phyloP scores from a whole-genome alignment of 78 protist species.

The Mantamonas sphyraenae region DNA sequence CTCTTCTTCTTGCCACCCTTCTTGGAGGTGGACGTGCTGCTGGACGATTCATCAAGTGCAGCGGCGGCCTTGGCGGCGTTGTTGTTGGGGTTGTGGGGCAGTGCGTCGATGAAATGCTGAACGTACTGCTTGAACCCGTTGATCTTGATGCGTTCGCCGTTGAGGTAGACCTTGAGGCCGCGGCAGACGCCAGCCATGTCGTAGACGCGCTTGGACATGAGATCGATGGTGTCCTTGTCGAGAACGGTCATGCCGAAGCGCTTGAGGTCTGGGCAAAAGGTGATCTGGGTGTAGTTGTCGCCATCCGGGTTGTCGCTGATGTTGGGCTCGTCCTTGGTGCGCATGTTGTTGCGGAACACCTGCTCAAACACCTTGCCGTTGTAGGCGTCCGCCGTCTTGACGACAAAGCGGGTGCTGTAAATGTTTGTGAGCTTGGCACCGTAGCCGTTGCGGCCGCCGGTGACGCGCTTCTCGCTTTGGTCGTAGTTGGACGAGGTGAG shows the following conservation, averaged over 20 bases:
- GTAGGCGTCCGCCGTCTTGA: slow-evolving; percentile 58
- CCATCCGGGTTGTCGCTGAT: neutral
- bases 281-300: slow-evolving; percentile 52
- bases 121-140: slow-evolving; percentile 62
- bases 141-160: slow-evolving; percentile 8
- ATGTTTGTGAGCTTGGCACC: slow-evolving; percentile 99
- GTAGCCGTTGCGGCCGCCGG: slow-evolving; percentile 93
- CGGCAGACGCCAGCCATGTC: slow-evolving; percentile 85
- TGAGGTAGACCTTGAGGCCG: slow-evolving; percentile 22
- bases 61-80: too few species aligned
- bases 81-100: neutral
- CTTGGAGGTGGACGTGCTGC: too few species aligned
- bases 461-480: slow-evolving; percentile 52
- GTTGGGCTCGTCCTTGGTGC: neutral
- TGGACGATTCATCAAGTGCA: too few species aligned
- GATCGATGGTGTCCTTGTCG: slow-evolving; percentile 66
- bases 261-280: slow-evolving; percentile 53
- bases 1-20: neutral
- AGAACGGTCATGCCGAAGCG: slow-evolving; percentile 62
- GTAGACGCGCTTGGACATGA: slow-evolving; percentile 68
- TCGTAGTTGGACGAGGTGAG: slow-evolving; percentile 77
- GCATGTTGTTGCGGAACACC: slow-evolving; percentile 62
- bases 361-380: neutral
- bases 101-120: slow-evolving; percentile 23
- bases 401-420: slow-evolving; percentile 61